These are phyloP conservation scores for Luzula sylvatica DNA, from an alignment of 176 grass and related monocot genomes.

Conservation along the genomic window DNA sequence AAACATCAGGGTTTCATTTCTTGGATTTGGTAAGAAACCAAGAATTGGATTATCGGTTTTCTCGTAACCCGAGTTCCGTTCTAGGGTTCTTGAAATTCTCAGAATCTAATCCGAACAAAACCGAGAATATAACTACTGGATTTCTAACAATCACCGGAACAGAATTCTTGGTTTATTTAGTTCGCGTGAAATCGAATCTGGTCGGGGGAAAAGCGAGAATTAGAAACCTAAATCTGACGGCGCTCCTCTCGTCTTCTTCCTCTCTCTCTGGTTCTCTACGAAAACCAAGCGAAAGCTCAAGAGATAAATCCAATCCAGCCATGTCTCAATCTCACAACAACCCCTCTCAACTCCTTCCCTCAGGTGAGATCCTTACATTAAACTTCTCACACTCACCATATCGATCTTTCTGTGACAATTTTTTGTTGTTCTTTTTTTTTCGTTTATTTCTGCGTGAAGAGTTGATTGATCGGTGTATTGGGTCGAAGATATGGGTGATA, in stretches of 20 bases:
- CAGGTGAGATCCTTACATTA: slow-evolving; percentile 26
- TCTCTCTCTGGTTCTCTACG: not conserved
- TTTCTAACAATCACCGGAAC: too few relatives aligned
- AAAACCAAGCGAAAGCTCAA: not conserved
- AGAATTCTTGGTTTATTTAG: too few relatives aligned
- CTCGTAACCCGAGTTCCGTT: too few relatives aligned
- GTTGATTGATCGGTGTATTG: slow-evolving; percentile 95
- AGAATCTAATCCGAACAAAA: too few relatives aligned
- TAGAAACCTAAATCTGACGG: not conserved
- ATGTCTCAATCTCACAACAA: slow-evolving; percentile 67
- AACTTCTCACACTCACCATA: not conserved
- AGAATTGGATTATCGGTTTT: too few relatives aligned
- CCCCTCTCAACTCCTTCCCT: slow-evolving; percentile 91
- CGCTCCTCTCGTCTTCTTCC: not conserved
- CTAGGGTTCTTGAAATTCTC: too few relatives aligned
- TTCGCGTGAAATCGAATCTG: too few relatives aligned
- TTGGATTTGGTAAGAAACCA: too few relatives aligned
- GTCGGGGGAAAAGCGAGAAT: too few relatives aligned
- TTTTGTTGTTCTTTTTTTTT: not conserved
- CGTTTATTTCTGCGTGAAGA: slow-evolving; percentile 23
- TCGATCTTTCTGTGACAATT: not conserved
- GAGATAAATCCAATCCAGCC: not conserved
- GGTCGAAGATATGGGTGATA: slow-evolving; percentile 99
- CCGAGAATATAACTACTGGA: too few relatives aligned
- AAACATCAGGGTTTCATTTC: too few relatives aligned